These are phyloP conservation scores for Albatrellus ellisii DNA, from an alignment of 768 basidiomycete species.

Conservation along the genomic window DNA sequence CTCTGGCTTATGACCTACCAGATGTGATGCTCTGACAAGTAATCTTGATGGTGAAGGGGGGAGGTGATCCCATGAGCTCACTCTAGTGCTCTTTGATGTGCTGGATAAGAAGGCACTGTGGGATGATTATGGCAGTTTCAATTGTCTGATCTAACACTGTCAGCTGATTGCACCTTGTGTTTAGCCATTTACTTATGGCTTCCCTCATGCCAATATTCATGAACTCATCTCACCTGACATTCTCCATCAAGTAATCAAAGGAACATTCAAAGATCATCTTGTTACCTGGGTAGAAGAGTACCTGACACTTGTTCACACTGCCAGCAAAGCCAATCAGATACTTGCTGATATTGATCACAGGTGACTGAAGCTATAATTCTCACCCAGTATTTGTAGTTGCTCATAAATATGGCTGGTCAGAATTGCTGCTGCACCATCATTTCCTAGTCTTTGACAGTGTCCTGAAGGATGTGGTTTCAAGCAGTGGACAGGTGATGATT, in stretches of 20 bases:
- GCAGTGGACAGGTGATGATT: conserved; percentile 27
- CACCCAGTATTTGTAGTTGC: too few relatives aligned
- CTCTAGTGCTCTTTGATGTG: not conserved
- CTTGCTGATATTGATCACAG: conserved; percentile 5
- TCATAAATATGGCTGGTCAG: too few relatives aligned
- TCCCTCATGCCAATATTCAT: conserved; percentile 2
- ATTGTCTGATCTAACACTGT: not conserved
- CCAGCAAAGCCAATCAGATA: not conserved
- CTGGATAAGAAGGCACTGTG: not conserved
- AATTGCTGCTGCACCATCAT: not conserved
- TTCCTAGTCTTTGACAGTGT: not conserved
- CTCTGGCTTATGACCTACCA: not conserved
- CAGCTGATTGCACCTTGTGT: not conserved
- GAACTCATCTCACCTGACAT: conserved; percentile 3
- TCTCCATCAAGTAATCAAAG: conserved; percentile 4
- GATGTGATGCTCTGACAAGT: not conserved
- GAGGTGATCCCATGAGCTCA: not conserved
- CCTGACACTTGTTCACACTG: not conserved
- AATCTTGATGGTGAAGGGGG: not conserved
- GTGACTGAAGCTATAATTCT: too few relatives aligned
- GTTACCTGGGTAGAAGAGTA: conserved; percentile 3
- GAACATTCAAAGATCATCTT: conserved; percentile 6
- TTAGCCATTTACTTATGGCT: conserved; percentile 3
- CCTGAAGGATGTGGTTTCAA: conserved; percentile 13
- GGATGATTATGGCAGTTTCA: conserved; percentile 2